Percentiles rank a stretch among this genome's conserved stretches.
Evolutionary conservation across 192 early-diverging fungal genomes (phyloP).

Genomic region (Coemansia erecta): DNA sequence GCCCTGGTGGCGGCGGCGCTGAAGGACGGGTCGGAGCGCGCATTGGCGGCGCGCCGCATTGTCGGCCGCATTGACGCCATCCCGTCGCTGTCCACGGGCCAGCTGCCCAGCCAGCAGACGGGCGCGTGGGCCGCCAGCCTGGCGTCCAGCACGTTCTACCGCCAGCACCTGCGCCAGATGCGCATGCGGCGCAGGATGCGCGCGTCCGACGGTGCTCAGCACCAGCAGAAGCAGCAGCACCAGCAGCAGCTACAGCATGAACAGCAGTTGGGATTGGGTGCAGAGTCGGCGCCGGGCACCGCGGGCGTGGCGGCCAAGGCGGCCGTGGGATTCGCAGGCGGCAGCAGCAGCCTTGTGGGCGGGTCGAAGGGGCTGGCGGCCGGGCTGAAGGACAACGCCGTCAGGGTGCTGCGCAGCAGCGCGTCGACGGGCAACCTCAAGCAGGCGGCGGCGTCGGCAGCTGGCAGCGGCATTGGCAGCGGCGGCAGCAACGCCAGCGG

Average conservation of each 20-base stretch:
- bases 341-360: constrained; percentile 16
- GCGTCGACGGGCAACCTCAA: constrained; percentile 50
- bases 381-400: constrained; percentile 49
- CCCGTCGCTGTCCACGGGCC: constrained; percentile 46
- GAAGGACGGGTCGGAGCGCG: constrained; percentile 3
- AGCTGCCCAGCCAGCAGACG: constrained; percentile 49
- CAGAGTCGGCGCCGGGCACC: background rate
- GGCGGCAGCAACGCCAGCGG: background rate
- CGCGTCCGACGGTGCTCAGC: background rate
- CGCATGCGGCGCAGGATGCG: constrained; percentile 15
- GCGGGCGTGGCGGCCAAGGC: background rate
- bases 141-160: constrained; percentile 37
- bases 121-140: constrained; percentile 47
- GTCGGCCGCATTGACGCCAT: constrained; percentile 46
- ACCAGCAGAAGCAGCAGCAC: background rate
- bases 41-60: constrained; percentile 29
- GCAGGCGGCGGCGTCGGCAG: constrained; percentile 12
- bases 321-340: background rate
- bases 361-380: constrained; percentile 44
- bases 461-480: too few species aligned
- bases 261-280: too few species aligned
- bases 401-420: constrained; percentile 43
- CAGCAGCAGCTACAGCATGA: too few species aligned
- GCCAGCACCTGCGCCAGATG: constrained; percentile 25
- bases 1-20: constrained; percentile 35